Conservation (phyloP, 2,329 filamentous ascomycete species). For the Talaromyces sp. region DNA sequence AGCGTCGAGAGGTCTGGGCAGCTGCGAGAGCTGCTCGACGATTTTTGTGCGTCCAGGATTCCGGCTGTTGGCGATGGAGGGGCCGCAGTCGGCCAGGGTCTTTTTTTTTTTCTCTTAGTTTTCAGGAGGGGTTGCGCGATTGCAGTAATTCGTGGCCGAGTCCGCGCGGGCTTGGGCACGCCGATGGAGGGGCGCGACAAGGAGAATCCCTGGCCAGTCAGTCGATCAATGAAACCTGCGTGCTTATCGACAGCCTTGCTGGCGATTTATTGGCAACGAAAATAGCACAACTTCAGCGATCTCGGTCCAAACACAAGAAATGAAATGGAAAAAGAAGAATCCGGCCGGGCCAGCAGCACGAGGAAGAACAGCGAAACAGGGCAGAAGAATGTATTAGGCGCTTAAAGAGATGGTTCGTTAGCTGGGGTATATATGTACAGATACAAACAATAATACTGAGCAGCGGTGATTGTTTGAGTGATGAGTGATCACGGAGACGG, state of each 20-base stretch:
- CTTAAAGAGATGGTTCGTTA: not conserved
- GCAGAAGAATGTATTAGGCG: not conserved
- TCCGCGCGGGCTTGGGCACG: not conserved
- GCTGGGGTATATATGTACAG: not conserved
- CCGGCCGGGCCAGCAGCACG: not conserved
- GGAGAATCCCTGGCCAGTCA: not conserved
- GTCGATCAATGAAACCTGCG: not conserved
- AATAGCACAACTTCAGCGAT: not conserved
- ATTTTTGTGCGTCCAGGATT: conserved; percentile 37
- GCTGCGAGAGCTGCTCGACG: conserved; percentile 37
- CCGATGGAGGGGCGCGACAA: not conserved
- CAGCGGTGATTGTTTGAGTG: not conserved
- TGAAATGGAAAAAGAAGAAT: not conserved
- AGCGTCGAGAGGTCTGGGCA: conserved; percentile 38
- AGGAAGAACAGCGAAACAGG: not conserved
- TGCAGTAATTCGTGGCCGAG: not conserved
- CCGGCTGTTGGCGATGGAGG: conserved; percentile 13
- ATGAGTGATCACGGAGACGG: not conserved
- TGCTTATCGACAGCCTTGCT: not conserved
- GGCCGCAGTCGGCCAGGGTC: conserved; percentile 12
- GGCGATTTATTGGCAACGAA: not conserved
- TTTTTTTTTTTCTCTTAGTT: not conserved
- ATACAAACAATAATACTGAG: not conserved
- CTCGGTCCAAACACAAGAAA: not conserved
- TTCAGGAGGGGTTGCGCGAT: not conserved